Base-by-base conservation (phyloP, 1,284 basidiomycete genomes). In the Cryptococcus sp. region DNA sequence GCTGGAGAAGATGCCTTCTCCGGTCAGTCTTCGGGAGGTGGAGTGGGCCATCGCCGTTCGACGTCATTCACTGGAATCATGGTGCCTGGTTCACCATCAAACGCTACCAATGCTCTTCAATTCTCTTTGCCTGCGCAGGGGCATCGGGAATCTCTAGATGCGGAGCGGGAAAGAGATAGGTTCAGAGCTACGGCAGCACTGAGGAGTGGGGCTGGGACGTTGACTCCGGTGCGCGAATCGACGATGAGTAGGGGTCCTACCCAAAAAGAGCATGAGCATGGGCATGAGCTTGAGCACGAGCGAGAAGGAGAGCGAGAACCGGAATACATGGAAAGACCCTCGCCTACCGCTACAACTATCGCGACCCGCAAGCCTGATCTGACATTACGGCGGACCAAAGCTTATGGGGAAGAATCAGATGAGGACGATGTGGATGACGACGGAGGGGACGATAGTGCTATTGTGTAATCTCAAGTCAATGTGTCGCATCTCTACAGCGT, bases 221-320 rank as follows among this genome's bases (percentile, higher is more conserved):
- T 61, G 38, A 57, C 60, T 1, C 60, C 60, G 35, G 60, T 61
- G 25, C 57, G 53, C 40, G 60, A 61, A 35, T 43, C 47, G 25
- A 41, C 52, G 5, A 57, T 61, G 60, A 57, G 55, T 17, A 49
- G 55, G 16, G 50, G 47, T 23, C 55, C 52, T 10, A 45, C 42
- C 6, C 42, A 45, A 22, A 4, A 45, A 22, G 23, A 53, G n/a
- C 38, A 35, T 5, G 30, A 56, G 41, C 25, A 25, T 25, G 25
- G 25, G 25, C 25, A 25, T 25, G 25, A 6, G 25, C 19, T 22
- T 46, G 15, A 20, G 40, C 19, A 47, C 45, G 11, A 16, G 15
- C 25, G 5, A 47, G 13, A 22, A 22, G 20, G 15, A 48, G 17
- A 25, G 23, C 23, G 8, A 5, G 30, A 25, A 25, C 30, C 20